These are phyloP conservation scores for Cladosporium halotolerans DNA, from an alignment of 2,329 filamentous ascomycete species.

Conservation along the genomic window DNA sequence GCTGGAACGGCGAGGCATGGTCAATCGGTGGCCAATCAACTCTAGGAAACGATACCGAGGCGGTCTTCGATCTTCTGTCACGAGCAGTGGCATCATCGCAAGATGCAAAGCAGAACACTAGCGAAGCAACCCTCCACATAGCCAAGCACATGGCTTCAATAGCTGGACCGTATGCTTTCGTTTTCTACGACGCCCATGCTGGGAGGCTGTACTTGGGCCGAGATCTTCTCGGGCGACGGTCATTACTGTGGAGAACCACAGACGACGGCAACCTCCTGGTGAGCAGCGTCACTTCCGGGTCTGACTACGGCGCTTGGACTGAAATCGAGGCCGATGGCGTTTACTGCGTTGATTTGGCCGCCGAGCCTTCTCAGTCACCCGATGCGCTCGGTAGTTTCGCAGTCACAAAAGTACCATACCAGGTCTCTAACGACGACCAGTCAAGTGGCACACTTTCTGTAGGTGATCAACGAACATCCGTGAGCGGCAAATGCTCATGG, in stretches of 20 bases:
- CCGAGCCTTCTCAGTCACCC: not conserved
- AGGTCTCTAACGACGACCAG: not conserved
- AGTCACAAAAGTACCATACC: constrained; percentile 1
- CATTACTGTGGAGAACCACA: constrained; percentile 57
- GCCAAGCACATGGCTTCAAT: constrained; percentile 15
- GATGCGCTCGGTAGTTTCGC: not conserved
- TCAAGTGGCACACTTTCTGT: not conserved
- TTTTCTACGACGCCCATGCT: constrained; percentile 64
- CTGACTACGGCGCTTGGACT: constrained; percentile 50
- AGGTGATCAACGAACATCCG: not conserved
- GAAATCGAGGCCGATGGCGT: constrained; percentile 84
- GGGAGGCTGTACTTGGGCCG: constrained; percentile 71
- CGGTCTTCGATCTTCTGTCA: constrained; percentile 56
- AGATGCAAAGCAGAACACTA: no score
- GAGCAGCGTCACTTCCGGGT: constrained; percentile 62
- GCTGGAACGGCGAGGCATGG: constrained; percentile 99
- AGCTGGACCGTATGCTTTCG: constrained; percentile 78
- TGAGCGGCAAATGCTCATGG: constrained; percentile 22
- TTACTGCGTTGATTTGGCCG: constrained; percentile 57
- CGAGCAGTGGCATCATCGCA: not conserved
- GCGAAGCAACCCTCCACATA: not conserved
- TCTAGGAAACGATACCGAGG: constrained; percentile 71
- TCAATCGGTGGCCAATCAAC: constrained; percentile 55
- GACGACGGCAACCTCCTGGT: constrained; percentile 51
- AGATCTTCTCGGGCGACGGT: constrained; percentile 81